Evolutionary conservation across 331 rosid species (phyloP).

Genomic region (Telfairia occidentalis): DNA sequence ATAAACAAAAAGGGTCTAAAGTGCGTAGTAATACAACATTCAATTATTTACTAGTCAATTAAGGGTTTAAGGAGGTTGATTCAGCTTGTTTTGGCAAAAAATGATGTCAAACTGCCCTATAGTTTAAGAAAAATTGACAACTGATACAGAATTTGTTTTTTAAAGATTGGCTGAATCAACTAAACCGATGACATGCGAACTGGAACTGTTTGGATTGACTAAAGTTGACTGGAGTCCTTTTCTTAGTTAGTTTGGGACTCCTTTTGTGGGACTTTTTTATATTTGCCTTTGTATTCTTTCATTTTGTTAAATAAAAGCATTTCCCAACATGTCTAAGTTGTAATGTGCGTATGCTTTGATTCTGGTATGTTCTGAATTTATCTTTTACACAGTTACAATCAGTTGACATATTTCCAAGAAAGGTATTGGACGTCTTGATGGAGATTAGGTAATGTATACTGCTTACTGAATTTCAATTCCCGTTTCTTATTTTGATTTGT

Average conservation of each 20-base stretch:
- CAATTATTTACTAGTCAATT: not conserved
- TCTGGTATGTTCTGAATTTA: slow-evolving; percentile 15
- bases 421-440: slow-evolving; percentile 55
- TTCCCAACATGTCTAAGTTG: not conserved
- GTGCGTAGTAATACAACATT: too few relatives aligned
- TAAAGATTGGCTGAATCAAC: not conserved
- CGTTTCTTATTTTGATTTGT: not conserved
- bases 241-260: too few relatives aligned
- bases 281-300: too few relatives aligned
- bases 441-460: slow-evolving; percentile 44
- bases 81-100: not conserved
- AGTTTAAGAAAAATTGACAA: not conserved
- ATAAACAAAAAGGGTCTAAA: too few relatives aligned
- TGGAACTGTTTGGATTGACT: not conserved
- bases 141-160: not conserved
- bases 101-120: not conserved
- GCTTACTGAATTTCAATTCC: not conserved
- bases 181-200: not conserved
- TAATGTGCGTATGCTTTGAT: not conserved
- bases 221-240: too few relatives aligned
- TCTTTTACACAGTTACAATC: slow-evolving; percentile 48
- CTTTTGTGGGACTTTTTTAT: too few relatives aligned
- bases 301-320: too few relatives aligned
- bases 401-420: slow-evolving; percentile 46
- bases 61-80: not conserved